These are phyloP conservation scores for Fagus sylvatica DNA, from an alignment of 306 rosid species.

Conservation along the genomic window DNA sequence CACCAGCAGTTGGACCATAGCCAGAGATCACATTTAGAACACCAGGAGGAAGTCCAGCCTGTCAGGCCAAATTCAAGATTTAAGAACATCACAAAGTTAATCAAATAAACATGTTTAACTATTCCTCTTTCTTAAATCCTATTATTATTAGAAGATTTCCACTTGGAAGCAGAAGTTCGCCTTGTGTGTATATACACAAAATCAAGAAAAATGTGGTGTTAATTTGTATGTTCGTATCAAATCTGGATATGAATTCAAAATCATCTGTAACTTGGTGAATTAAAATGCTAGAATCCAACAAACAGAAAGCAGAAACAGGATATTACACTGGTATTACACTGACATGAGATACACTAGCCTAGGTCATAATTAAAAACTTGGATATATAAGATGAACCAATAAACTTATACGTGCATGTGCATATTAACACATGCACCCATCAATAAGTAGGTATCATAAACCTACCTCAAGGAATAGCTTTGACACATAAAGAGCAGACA, in stretches of 20 bases:
- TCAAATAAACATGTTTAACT: no score
- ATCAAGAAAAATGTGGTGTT: neutral
- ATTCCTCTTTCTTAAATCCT: neutral
- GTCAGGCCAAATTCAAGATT: constrained; percentile 21
- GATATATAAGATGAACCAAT: neutral
- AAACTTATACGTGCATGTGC: neutral
- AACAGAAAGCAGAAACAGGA: neutral
- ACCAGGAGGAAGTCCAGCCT: constrained; percentile 88
- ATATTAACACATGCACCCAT: neutral
- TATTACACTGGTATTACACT: neutral
- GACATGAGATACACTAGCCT: neutral
- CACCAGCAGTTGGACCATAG: constrained; percentile 77
- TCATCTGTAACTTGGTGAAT: neutral
- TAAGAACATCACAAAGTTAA: constrained; percentile 1
- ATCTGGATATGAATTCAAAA: neutral
- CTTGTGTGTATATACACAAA: neutral
- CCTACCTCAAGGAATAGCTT: constrained; percentile 66
- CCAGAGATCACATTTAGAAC: constrained; percentile 70
- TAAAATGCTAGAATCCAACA: neutral
- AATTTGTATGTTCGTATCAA: neutral
- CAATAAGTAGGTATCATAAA: neutral
- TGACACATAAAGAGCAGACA: constrained; percentile 65
- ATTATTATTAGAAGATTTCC: neutral
- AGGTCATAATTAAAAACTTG: neutral
- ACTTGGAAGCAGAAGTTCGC: neutral